Conservation (phyloP, 805 yeast genomes). For the Sugiyamaella mastotermitis region DNA sequence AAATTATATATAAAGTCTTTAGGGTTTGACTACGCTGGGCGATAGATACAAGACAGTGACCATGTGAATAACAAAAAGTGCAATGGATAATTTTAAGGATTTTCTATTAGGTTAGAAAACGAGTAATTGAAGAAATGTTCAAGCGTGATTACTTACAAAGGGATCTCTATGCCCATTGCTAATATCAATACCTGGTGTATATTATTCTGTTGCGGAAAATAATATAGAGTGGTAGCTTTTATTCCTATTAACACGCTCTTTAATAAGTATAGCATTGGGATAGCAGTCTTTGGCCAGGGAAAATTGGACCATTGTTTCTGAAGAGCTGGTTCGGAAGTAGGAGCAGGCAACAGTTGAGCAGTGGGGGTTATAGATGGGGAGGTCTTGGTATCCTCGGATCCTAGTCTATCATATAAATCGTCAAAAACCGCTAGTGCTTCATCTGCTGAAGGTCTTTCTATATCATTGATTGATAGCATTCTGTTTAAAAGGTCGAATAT, state of each 20-base stretch:
- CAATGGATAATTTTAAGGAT: too few species aligned
- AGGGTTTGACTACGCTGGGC: too few species aligned
- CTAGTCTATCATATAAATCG: neutral
- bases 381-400: neutral
- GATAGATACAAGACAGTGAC: too few species aligned
- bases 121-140: too few species aligned
- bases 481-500: constrained; percentile 35
- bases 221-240: neutral
- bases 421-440: constrained; percentile 29
- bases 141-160: constrained; percentile 2
- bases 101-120: too few species aligned
- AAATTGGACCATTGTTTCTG: too few species aligned
- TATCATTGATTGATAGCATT: constrained; percentile 34
- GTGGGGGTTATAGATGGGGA: neutral
- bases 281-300: too few species aligned
- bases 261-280: neutral
- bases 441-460: constrained; percentile 39
- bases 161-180: constrained; percentile 3
- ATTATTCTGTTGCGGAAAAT: neutral
- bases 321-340: too few species aligned
- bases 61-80: too few species aligned
- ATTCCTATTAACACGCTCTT: neutral
- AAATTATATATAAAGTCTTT: too few species aligned
- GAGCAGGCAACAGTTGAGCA: too few species aligned
- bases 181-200: constrained; percentile 1